Percentiles rank a stretch among this genome's conserved stretches.
These are phyloP conservation scores for Pestalotiopsis sp. DNA, from an alignment of 2,329 filamentous ascomycete genomes.

Conservation along the genomic window DNA sequence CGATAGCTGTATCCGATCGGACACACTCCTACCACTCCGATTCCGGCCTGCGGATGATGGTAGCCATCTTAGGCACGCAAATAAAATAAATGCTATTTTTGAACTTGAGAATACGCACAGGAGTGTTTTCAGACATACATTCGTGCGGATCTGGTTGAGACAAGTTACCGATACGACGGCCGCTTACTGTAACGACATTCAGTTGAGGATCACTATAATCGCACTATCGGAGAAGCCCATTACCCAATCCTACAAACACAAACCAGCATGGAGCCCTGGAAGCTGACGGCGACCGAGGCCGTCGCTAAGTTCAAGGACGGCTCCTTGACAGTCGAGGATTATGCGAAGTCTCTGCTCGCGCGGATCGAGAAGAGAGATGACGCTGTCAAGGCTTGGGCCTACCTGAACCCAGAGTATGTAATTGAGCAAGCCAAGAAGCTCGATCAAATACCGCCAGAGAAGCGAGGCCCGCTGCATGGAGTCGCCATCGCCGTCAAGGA, in stretches of 20 bases:
- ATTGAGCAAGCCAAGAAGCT: conserved; percentile 49
- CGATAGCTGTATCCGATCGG: conserved; percentile 4
- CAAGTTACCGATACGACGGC: neutral
- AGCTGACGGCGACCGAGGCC: conserved; percentile 45
- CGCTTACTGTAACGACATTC: neutral
- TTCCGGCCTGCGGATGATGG: conserved; percentile 4
- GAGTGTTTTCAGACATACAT: too few species aligned
- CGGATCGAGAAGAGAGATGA: conserved; percentile 43
- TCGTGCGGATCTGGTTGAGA: neutral
- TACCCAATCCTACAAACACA: neutral
- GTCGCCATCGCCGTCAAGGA: conserved; percentile 57
- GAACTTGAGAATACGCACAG: too few species aligned
- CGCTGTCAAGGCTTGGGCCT: conserved; percentile 49
- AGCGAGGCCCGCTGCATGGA: conserved; percentile 55
- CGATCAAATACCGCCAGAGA: conserved; percentile 44
- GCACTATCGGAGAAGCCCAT: neutral
- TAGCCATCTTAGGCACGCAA: neutral
- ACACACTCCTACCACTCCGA: conserved; percentile 1
- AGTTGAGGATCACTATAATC: neutral
- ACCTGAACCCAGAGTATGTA: conserved; percentile 45
- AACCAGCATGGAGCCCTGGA: conserved; percentile 30
- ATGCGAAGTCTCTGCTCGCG: conserved; percentile 45
- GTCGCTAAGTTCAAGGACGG: conserved; percentile 39
- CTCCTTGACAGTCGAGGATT: conserved; percentile 48
- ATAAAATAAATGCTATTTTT: neutral